phyloP scores from a whole-genome alignment of 2,329 filamentous ascomycete genomes.

The Cladosporium austrohemisphaericum region DNA sequence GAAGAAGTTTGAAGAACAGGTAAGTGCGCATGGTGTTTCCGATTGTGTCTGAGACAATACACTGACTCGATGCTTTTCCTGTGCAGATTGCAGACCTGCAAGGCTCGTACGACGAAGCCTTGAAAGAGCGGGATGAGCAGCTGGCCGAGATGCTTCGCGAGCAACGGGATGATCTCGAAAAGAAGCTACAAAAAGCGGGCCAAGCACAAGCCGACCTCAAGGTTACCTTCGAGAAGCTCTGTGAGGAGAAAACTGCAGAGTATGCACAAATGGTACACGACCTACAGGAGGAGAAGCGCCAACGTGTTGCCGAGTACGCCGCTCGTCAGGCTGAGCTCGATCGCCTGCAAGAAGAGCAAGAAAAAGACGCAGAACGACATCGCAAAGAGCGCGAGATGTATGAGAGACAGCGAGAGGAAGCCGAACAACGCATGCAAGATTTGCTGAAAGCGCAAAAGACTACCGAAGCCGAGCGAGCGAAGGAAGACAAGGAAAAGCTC shows the following conservation, averaged over 20 bases:
- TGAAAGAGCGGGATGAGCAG: constrained; percentile 14
- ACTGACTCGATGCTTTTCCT: too few species aligned
- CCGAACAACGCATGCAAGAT: constrained; percentile 12
- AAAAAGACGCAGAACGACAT: constrained; percentile 8
- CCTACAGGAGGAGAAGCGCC: constrained; percentile 1
- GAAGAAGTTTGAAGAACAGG: constrained; percentile 16
- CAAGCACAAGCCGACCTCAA: constrained; percentile 15
- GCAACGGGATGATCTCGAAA: constrained; percentile 12
- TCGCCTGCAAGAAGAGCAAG: constrained; percentile 2
- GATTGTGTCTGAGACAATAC: too few species aligned
- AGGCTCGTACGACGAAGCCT: neutral
- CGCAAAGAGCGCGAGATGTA: constrained; percentile 8
- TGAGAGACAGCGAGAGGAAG: constrained; percentile 6
- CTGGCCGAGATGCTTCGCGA: constrained; percentile 15
- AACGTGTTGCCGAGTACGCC: neutral
- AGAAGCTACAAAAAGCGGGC: constrained; percentile 18
- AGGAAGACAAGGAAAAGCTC: constrained; percentile 11
- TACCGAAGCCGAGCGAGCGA: constrained; percentile 5
- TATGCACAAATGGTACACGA: constrained; percentile 4
- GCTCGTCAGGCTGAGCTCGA: constrained; percentile 4
- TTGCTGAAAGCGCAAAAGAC: constrained; percentile 10
- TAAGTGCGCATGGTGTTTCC: too few species aligned
- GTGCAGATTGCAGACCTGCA: constrained; percentile 1
- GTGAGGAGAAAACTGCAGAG: constrained; percentile 5
- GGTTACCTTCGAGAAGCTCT: constrained; percentile 13